Evolutionary conservation across 257 asterid species (phyloP).

Genomic region (Salvia rosmarinus): DNA sequence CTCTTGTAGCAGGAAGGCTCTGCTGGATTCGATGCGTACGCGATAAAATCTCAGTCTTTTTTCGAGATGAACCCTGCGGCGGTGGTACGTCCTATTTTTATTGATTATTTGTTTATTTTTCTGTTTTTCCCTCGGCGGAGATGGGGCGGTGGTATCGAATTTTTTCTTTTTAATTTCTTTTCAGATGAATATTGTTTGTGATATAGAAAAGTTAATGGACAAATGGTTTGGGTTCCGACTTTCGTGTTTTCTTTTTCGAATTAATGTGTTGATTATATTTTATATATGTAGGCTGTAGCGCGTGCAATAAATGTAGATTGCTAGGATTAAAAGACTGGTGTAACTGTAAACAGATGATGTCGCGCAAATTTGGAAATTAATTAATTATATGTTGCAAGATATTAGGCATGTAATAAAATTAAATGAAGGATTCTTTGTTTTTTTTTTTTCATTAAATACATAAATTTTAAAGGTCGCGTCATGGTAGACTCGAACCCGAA

Average conservation of each 20-base stretch:
- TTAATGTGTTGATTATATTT: neutral
- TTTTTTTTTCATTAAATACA: too few species aligned
- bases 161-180: neutral
- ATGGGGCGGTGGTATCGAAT: neutral
- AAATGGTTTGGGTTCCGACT: conserved; percentile 1
- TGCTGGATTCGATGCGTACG: conserved; percentile 30
- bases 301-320: neutral
- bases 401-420: neutral
- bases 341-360: neutral
- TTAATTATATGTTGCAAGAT: neutral
- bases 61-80: conserved; percentile 16
- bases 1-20: conserved; percentile 35
- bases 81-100: conserved; percentile 16
- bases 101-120: neutral
- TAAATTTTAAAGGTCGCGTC: too few species aligned
- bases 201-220: neutral
- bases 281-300: neutral
- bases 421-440: neutral
- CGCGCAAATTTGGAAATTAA: neutral
- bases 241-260: neutral
- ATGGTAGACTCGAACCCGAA: too few species aligned
- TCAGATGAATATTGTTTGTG: neutral
- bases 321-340: neutral
- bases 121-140: neutral
- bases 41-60: conserved; percentile 36